Conservation (phyloP, 345 rosid genomes). For the Citropsis articulata region DNA sequence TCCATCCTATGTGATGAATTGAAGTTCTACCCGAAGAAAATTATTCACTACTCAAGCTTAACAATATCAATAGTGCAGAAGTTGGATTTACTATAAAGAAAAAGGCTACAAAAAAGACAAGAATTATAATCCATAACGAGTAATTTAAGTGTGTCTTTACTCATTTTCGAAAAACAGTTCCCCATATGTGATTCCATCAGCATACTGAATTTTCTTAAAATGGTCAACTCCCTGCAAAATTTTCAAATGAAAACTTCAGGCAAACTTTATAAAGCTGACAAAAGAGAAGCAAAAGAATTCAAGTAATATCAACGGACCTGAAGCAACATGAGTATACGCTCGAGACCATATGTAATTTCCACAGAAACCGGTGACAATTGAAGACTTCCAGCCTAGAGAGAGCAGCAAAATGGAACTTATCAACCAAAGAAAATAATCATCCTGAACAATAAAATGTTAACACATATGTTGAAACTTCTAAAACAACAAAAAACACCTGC, state of each 20-base stretch:
- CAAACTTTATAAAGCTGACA: constrained; percentile 14
- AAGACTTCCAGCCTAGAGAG: constrained; percentile 84
- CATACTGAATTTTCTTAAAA: constrained; percentile 89
- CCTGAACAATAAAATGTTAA: not conserved
- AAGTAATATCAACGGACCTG: constrained; percentile 47
- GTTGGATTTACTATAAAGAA: not conserved
- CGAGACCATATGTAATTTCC: constrained; percentile 97
- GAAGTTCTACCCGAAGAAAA: not conserved
- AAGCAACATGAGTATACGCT: constrained; percentile 95
- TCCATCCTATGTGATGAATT: not conserved
- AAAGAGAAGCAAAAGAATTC: constrained; percentile 14
- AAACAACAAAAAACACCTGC: constrained; percentile 55
- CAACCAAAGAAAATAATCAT: not conserved
- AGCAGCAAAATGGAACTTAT: constrained; percentile 3
- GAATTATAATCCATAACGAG: not conserved
- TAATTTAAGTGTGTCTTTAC: constrained; percentile 38
- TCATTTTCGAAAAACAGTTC: constrained; percentile 95
- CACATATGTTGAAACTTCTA: not conserved
- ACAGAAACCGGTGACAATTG: constrained; percentile 86
- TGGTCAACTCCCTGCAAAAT: constrained; percentile 86
- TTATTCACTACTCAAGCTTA: not conserved
- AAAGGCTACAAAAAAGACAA: not conserved
- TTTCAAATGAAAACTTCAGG: constrained; percentile 25
- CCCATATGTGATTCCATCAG: constrained; percentile 93
- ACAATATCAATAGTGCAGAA: not conserved